Evolutionary conservation across 176 grass and related monocot genomes (phyloP).

Genomic region (Zea mays): Zm-B73-REFERENCE-NAM-5.0 NC_050100.1:34856001-34856500

Average conservation of each 20-base stretch:
- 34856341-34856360: slow-evolving; percentile 69
- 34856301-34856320: slow-evolving; percentile 81
- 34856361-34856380: slow-evolving; percentile 73
- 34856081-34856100: no score
- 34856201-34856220: slow-evolving; percentile 30
- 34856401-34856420: slow-evolving; percentile 61
- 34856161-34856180: slow-evolving; percentile 73
- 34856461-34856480: slow-evolving; percentile 60
- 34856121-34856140: slow-evolving; percentile 25
- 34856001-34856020: no score
- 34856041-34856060: no score
- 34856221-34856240: slow-evolving; percentile 72
- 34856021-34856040: no score
- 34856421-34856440: slow-evolving; percentile 39
- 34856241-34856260: slow-evolving; percentile 84
- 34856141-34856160: slow-evolving; percentile 39
- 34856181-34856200: slow-evolving; percentile 62
- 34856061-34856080: no score
- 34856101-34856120: no score
- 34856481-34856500: slow-evolving; percentile 67
- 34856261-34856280: slow-evolving; percentile 60
- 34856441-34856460: slow-evolving; percentile 53
- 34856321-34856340: slow-evolving; percentile 87
- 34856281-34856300: slow-evolving; percentile 53
- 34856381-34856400: slow-evolving; percentile 64